Evolutionary conservation across 2,329 filamentous ascomycete genomes (phyloP).

Genomic region (Kalmusia sp.): DNA sequence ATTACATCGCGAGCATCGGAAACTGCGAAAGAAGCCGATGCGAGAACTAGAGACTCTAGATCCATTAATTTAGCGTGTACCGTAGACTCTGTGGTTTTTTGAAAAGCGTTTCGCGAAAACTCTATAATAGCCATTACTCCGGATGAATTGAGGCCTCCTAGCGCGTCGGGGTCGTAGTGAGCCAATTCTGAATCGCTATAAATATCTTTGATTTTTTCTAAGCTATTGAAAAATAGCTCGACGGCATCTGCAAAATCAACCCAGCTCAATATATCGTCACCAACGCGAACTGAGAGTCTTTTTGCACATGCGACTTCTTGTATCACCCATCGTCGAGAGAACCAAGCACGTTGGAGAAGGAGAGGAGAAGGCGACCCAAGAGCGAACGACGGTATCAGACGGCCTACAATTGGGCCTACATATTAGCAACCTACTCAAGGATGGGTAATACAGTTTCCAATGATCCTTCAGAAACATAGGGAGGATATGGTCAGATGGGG

Average conservation of each 20-base stretch:
- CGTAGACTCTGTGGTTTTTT: background rate
- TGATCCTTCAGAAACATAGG: no score
- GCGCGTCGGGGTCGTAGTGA: conserved; percentile 34
- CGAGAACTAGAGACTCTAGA: conserved; percentile 42
- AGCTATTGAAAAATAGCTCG: conserved; percentile 42
- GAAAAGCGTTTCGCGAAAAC: conserved; percentile 31
- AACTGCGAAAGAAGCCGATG: conserved; percentile 32
- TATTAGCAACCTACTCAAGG: no score
- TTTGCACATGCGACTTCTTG: conserved; percentile 50
- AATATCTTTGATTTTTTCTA: conserved; percentile 29
- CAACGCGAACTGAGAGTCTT: conserved; percentile 45
- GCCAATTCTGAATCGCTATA: conserved; percentile 35
- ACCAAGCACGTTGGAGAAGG: background rate
- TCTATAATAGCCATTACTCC: background rate
- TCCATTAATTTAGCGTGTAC: conserved; percentile 22
- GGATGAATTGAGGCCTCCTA: background rate
- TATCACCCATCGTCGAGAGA: conserved; percentile 52
- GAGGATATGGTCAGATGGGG: no score
- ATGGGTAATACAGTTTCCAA: no score
- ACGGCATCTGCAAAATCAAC: conserved; percentile 47
- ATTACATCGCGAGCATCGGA: conserved; percentile 34
- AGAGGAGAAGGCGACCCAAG: no score
- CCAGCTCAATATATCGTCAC: conserved; percentile 43
- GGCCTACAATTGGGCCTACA: no score
- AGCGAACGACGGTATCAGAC: no score